Evolutionary conservation across 495 filamentous ascomycete genomes (phyloP).

Genomic region (Penicillium turbatum): DNA sequence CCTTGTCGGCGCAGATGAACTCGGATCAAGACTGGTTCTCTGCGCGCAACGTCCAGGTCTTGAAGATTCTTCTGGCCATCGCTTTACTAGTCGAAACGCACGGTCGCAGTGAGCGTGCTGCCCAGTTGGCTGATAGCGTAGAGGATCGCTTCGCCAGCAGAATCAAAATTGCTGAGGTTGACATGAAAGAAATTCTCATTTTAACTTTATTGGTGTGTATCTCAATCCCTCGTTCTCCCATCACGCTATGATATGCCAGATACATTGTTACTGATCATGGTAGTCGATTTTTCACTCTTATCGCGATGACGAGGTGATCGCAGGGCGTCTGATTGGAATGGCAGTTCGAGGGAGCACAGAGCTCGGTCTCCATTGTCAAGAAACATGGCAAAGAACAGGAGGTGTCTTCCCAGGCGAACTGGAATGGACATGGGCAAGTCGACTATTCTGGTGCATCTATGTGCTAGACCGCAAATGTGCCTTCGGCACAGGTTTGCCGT

Average conservation of each 20-base stretch:
- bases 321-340: slow-evolving; percentile 72
- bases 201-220: slow-evolving; percentile 60
- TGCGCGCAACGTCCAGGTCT: slow-evolving; percentile 62
- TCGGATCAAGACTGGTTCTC: slow-evolving; percentile 52
- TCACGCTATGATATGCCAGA: neutral
- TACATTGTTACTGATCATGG: neutral
- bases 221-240: neutral
- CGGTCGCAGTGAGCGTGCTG: slow-evolving; percentile 69
- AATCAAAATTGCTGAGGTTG: slow-evolving; percentile 58
- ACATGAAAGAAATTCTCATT: slow-evolving; percentile 65
- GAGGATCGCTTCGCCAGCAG: slow-evolving; percentile 59
- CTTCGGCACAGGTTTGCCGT: slow-evolving; percentile 76
- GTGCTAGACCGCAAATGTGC: slow-evolving; percentile 77
- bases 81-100: slow-evolving; percentile 66
- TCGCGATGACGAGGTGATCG: slow-evolving; percentile 70
- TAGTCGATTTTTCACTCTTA: slow-evolving; percentile 81
- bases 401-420: slow-evolving; percentile 52
- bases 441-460: slow-evolving; percentile 80
- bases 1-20: slow-evolving; percentile 48
- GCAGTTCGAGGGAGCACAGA: slow-evolving; percentile 69
- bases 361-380: slow-evolving; percentile 70
- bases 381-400: slow-evolving; percentile 59
- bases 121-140: slow-evolving; percentile 65
- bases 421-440: slow-evolving; percentile 57
- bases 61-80: slow-evolving; percentile 75